These are phyloP conservation scores for Beta lomatogona DNA, from an alignment of 179 eudicot species.

Conservation along the genomic window DNA sequence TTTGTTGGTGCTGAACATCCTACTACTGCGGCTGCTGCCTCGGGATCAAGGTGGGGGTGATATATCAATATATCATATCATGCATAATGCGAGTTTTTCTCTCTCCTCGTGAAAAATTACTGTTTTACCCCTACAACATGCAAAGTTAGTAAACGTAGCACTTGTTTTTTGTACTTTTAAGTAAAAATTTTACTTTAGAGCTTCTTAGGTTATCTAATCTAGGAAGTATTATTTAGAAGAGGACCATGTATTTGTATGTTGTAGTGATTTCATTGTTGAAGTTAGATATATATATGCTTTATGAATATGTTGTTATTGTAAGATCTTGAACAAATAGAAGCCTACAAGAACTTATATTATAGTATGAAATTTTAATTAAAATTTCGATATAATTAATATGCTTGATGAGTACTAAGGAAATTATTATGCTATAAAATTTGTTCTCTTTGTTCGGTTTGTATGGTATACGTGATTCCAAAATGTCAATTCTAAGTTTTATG, in stretches of 20 bases:
- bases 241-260: slow-evolving; percentile 6
- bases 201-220: neutral
- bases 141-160: slow-evolving; percentile 4
- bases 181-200: neutral
- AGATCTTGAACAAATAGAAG: neutral
- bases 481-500: no score
- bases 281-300: no score
- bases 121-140: slow-evolving; percentile 26
- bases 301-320: neutral
- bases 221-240: neutral
- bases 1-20: slow-evolving; percentile 38
- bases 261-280: slow-evolving; percentile 8
- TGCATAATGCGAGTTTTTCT: neutral
- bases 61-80: no score
- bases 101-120: neutral
- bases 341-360: no score
- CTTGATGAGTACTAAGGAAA: no score
- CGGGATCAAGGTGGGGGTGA: slow-evolving; percentile 51
- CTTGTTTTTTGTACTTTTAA: neutral
- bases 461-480: no score
- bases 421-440: no score
- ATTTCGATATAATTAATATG: no score
- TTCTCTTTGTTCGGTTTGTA: no score
- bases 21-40: slow-evolving; percentile 25
- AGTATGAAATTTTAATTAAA: no score